Evolutionary conservation across 495 filamentous ascomycete species (phyloP).

Genomic region (Neurospora tetraspora): DNA sequence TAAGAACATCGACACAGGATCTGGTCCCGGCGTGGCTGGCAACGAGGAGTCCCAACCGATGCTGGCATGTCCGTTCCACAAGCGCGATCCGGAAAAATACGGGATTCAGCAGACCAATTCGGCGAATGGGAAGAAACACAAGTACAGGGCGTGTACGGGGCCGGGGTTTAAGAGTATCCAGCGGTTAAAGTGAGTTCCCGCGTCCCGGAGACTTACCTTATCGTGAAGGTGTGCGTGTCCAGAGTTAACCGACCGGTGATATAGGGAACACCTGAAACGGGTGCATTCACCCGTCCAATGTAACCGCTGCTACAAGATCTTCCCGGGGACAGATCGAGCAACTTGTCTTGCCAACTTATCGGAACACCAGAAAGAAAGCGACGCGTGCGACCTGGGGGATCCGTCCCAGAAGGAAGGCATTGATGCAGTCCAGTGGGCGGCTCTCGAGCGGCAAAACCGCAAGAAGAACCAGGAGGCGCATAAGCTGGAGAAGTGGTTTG

Average conservation of each 20-base stretch:
- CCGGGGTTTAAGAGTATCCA: conserved; percentile 20
- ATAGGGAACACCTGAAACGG: conserved; percentile 18
- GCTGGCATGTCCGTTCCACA: conserved; percentile 19
- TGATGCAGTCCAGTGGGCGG: conserved; percentile 18
- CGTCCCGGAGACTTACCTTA: not conserved
- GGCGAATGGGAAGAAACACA: conserved; percentile 12
- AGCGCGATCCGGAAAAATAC: conserved; percentile 15
- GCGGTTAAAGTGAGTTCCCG: conserved; percentile 13
- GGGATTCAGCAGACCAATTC: conserved; percentile 12
- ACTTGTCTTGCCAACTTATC: conserved; percentile 10
- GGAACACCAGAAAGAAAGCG: conserved; percentile 13
- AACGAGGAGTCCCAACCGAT: not conserved
- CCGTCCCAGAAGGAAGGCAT: conserved; percentile 15
- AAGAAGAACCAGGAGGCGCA: conserved; percentile 19
- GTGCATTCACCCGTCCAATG: conserved; percentile 18
- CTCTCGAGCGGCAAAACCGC: conserved; percentile 16
- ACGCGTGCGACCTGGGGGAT: conserved; percentile 10
- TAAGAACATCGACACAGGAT: not conserved
- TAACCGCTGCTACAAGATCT: conserved; percentile 16
- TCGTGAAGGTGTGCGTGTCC: not conserved
- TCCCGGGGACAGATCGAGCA: conserved; percentile 13
- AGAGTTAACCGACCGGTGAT: not conserved
- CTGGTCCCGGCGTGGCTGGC: conserved; percentile 1
- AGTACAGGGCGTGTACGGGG: conserved; percentile 14
- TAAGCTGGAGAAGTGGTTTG: conserved; percentile 19